These are phyloP conservation scores for Hydrangea macrophylla DNA, from an alignment of 148 eudicot genomes.

Conservation along the genomic window DNA sequence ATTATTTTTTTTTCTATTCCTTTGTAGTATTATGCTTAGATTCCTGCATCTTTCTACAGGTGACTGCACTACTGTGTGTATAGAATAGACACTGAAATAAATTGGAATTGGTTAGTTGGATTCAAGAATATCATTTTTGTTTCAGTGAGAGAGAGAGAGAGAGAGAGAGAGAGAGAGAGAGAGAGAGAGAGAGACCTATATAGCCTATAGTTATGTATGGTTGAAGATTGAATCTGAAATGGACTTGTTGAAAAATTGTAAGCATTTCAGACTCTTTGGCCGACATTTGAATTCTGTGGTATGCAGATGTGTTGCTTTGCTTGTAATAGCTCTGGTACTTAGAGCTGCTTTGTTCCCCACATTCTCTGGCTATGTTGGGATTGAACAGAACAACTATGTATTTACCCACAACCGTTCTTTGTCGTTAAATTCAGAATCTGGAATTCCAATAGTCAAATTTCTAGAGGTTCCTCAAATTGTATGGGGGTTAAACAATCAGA, in stretches of 20 bases:
- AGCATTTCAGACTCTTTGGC: conserved; percentile 37
- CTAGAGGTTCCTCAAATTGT: conserved; percentile 91
- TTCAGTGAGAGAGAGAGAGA: background rate
- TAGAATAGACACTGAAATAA: background rate
- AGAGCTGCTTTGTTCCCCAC: conserved; percentile 41
- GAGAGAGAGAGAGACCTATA: background rate
- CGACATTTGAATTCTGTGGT: conserved; percentile 41
- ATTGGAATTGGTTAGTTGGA: background rate
- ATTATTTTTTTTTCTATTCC: too few species aligned
- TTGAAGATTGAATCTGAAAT: conserved; percentile 31
- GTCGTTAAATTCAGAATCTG: conserved; percentile 7
- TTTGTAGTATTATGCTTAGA: background rate
- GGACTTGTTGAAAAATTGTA: conserved; percentile 35
- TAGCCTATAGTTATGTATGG: background rate
- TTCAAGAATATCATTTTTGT: background rate
- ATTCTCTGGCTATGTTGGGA: conserved; percentile 24
- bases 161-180: too few species aligned
- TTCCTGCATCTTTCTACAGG: background rate
- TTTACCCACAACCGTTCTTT: conserved; percentile 12
- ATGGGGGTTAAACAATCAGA: conserved; percentile 98
- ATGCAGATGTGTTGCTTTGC: conserved; percentile 52
- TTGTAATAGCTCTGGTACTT: conserved; percentile 39
- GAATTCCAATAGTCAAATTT: conserved; percentile 43
- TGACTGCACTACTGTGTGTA: background rate
- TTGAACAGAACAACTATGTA: conserved; percentile 25